Evolutionary conservation across 2,329 filamentous ascomycete species (phyloP).

Genomic region (Stemphylium lycopersici): DNA sequence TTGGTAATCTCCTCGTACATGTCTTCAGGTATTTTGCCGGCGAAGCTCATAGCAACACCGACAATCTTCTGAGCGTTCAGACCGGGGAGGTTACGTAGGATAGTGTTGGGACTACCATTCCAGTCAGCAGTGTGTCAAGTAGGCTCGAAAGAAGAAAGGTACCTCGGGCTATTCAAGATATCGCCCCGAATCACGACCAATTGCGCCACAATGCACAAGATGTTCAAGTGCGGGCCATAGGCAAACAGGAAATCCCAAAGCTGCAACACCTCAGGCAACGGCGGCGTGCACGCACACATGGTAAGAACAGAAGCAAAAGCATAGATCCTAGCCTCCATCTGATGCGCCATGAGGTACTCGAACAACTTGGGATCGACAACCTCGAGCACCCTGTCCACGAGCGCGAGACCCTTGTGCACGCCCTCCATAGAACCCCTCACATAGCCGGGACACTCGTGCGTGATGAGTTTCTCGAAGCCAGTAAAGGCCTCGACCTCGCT

Average conservation of each 20-base stretch:
- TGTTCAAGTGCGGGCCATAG: constrained; percentile 92
- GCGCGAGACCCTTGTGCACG: constrained; percentile 86
- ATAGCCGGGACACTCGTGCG: constrained; percentile 87
- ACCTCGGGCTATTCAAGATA: constrained; percentile 85
- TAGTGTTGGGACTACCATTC: constrained; percentile 79
- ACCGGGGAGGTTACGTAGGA: constrained; percentile 84
- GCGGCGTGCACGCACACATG: constrained; percentile 93
- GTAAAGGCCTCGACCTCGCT: constrained; percentile 95
- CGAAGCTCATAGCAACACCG: constrained; percentile 81
- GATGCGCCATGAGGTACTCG: constrained; percentile 81
- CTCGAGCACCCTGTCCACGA: constrained; percentile 90
- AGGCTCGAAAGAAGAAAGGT: constrained; percentile 31
- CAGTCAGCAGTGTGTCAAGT: constrained; percentile 20
- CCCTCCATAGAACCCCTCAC: constrained; percentile 96
- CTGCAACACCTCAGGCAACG: constrained; percentile 86
- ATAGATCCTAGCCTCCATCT: constrained; percentile 91
- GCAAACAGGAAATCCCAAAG: constrained; percentile 98
- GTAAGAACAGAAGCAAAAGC: constrained; percentile 95
- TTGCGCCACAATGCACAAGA: constrained; percentile 95
- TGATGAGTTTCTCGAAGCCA: constrained; percentile 86
- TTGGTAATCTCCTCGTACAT: constrained; percentile 88
- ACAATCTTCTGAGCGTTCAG: constrained; percentile 85
- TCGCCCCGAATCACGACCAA: constrained; percentile 85
- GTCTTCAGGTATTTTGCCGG: constrained; percentile 87
- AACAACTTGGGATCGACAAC: constrained; percentile 91